Evolutionary conservation across 352 stramenopile species (phyloP).

Genomic region (Phytophthora podocarpi): DNA sequence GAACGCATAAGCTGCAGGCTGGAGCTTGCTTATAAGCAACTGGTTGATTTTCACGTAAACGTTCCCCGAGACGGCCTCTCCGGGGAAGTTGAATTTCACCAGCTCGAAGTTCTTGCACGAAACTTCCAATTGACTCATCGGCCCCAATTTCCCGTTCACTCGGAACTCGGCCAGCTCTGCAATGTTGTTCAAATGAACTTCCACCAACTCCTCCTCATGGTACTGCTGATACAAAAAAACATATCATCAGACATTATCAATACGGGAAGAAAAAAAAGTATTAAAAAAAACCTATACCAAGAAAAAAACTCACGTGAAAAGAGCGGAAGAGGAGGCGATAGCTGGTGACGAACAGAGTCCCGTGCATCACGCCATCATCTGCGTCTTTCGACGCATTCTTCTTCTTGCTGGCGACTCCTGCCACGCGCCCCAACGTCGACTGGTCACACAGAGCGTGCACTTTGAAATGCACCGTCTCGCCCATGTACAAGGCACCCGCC

Average conservation of each 20-base stretch:
- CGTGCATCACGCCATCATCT: conserved; percentile 45
- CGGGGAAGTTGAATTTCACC: conserved; percentile 77
- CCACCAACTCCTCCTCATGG: conserved; percentile 54
- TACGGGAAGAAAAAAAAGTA: conserved; percentile 13
- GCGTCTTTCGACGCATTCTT: conserved; percentile 7
- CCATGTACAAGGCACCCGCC: conserved; percentile 52
- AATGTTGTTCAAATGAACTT: conserved; percentile 77
- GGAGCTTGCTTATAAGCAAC: conserved; percentile 52
- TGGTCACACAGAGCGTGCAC: conserved; percentile 73
- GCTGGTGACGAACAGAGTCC: conserved; percentile 78
- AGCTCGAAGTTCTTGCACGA: conserved; percentile 90
- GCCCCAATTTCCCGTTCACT: conserved; percentile 42
- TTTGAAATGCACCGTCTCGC: conserved; percentile 77
- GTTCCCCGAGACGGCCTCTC: conserved; percentile 63
- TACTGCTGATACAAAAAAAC: conserved; percentile 19
- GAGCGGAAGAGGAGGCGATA: conserved; percentile 77
- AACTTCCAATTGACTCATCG: conserved; percentile 77
- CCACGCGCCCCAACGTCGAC: conserved; percentile 46
- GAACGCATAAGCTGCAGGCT: conserved; percentile 59
- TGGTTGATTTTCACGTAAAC: conserved; percentile 76
- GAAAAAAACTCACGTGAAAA: conserved; percentile 57
- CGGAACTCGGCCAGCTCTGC: conserved; percentile 73
- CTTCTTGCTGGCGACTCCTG: conserved; percentile 27
- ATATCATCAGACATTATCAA: background rate
- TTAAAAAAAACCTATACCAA: background rate